Conservation (phyloP, 345 rosid genomes). For the Linum lewisii region DNA sequence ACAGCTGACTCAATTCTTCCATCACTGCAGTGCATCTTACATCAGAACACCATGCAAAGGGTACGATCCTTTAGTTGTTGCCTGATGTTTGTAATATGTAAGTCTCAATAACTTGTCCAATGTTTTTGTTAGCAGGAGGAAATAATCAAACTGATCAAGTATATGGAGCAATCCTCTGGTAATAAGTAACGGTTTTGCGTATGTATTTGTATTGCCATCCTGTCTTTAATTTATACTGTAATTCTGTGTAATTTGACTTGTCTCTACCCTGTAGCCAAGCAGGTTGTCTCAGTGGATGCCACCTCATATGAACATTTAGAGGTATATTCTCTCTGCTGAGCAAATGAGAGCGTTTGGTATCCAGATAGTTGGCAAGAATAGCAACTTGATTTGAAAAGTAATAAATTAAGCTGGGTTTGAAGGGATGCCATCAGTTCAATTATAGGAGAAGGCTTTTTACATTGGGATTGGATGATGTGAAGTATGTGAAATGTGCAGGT, state of each 20-base stretch:
- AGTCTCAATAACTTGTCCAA: slow-evolving; percentile 3
- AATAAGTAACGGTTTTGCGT: no score
- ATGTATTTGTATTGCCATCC: no score
- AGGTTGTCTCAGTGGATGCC: no score
- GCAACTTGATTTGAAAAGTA: no score
- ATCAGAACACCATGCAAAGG: slow-evolving; percentile 72
- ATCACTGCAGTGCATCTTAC: slow-evolving; percentile 71
- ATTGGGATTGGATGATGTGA: slow-evolving; percentile 7
- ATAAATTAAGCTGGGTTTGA: no score
- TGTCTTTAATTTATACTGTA: neutral
- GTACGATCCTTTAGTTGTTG: slow-evolving; percentile 25
- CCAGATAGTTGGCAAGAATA: no score
- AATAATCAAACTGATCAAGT: slow-evolving; percentile 67
- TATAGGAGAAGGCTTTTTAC: no score
- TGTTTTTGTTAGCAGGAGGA: slow-evolving; percentile 68
- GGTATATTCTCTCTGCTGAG: no score
- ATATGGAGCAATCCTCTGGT: slow-evolving; percentile 78
- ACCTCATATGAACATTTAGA: no score
- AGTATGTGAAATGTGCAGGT: slow-evolving; percentile 35
- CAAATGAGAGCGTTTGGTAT: no score
- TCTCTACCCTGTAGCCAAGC: no score
- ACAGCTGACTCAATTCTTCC: slow-evolving; percentile 46
- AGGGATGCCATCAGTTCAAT: no score
- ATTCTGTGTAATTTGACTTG: neutral
- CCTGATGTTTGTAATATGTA: neutral